These are phyloP conservation scores for Candida orba DNA, from an alignment of 805 yeast genomes.

Conservation along the genomic window DNA sequence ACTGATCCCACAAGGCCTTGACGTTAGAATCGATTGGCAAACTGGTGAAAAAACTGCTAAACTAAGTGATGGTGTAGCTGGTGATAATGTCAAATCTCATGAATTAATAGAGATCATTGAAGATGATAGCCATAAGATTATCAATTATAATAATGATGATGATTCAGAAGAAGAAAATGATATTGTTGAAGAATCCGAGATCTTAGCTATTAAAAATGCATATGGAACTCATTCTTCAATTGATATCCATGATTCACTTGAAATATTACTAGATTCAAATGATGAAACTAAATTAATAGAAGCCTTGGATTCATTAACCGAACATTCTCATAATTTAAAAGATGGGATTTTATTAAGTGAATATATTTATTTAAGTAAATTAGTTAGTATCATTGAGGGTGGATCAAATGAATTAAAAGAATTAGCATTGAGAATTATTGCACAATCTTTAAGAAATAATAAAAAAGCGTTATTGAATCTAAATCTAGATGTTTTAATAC, in stretches of 20 bases:
- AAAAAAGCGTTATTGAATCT: conserved; percentile 45
- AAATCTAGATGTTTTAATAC: conserved; percentile 9
- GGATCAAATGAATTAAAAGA: conserved; percentile 33
- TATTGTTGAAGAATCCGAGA: conserved; percentile 16
- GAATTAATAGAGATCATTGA: background rate
- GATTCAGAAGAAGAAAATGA: conserved; percentile 14
- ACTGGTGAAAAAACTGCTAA: conserved; percentile 68
- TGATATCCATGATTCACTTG: conserved; percentile 15
- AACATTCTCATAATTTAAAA: conserved; percentile 61
- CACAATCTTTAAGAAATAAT: conserved; percentile 69
- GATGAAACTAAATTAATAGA: conserved; percentile 11
- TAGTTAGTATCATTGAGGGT: conserved; percentile 23
- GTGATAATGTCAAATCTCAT: background rate
- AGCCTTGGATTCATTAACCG: conserved; percentile 37
- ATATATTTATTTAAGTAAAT: conserved; percentile 24
- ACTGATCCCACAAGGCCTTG: conserved; percentile 67
- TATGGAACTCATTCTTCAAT: conserved; percentile 11
- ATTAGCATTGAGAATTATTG: conserved; percentile 49
- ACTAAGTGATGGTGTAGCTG: conserved; percentile 26
- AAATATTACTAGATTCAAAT: background rate
- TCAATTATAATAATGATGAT: conserved; percentile 5
- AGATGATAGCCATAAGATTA: background rate
- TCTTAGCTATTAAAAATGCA: conserved; percentile 18
- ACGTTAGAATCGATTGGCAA: conserved; percentile 64
- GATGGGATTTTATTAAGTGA: conserved; percentile 45